Base-by-base conservation (phyloP, 768 basidiomycete species). In the Tubosaeta sp. region DNA sequence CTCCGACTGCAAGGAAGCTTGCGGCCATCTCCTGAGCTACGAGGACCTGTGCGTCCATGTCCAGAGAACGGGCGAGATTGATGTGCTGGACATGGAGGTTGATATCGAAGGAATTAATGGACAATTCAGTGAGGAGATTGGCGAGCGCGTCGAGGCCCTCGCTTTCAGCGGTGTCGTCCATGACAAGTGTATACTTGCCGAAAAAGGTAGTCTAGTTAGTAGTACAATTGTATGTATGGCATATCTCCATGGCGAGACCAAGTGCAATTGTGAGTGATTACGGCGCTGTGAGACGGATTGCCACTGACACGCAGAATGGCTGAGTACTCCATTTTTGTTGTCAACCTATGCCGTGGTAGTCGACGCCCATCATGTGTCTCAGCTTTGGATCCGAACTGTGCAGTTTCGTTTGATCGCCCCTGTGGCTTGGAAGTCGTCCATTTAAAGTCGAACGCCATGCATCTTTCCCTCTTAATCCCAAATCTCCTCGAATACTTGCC, bases 41-140 rank as follows among this genome's bases (percentile, higher is more conserved):
- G 32, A 74, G 64, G 17, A 80, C 66, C 57, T 91, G 84, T 39
- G 79, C 74, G 11, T 82, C 77, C 72, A 84, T 75, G 50, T 77
- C 81, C 14, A 81, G 56, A 22, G 78, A 75, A 43, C 75, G 74
- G 4, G 85, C 79, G 5, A 90, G 70, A 41, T 72, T 75, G 52
- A 91, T 81, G 64, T 91, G 85, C 58, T 84, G 76, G 0, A 73
- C 74, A 73, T 92, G 89, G 1, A 85, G 72, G 25, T 73, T 64
- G n/a, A 85, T 65, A 58, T 86, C 79, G 59, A 79, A 81, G 0
- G 88, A 81, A 46, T 76, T 77, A 43, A 77, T 71, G 1, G 82
- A 76, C 11, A 92, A 70, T 46, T 77, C 70, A 22, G 75, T 80
- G 51, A 91, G 77, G 10, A 85, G 58, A 59, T 77, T 74, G 5